Evolutionary conservation across 768 basidiomycete species (phyloP).

Genomic region (Macrolepiota fuliginosa): DNA sequence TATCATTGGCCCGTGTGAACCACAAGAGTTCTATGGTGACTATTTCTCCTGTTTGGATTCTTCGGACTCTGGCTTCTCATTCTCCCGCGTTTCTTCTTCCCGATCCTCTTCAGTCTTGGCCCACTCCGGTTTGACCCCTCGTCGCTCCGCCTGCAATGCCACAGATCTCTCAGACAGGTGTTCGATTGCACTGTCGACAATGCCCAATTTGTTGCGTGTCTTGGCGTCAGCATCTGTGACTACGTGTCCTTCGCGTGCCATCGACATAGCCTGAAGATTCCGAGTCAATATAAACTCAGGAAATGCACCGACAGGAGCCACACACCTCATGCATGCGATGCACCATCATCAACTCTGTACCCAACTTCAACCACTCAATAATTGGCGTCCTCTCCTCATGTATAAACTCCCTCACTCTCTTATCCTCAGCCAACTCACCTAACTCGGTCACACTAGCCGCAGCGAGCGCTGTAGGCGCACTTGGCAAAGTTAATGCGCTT

Average conservation of each 20-base stretch:
- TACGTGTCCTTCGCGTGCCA: constrained; percentile 6
- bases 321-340: constrained; percentile 23
- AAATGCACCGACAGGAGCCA: neutral
- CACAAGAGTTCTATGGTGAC: no score
- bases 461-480: constrained; percentile 21
- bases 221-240: neutral
- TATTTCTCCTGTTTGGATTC: neutral
- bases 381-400: constrained; percentile 31
- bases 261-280: constrained; percentile 15
- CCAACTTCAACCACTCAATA: constrained; percentile 34
- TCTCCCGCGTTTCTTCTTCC: neutral
- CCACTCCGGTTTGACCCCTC: constrained; percentile 14
- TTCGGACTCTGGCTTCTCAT: neutral
- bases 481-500: constrained; percentile 12
- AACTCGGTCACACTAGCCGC: constrained; percentile 11
- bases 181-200: constrained; percentile 7
- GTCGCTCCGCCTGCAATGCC: constrained; percentile 14
- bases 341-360: constrained; percentile 25
- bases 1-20: no score
- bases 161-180: constrained; percentile 15
- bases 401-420: constrained; percentile 39
- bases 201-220: neutral
- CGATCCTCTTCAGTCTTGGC: constrained; percentile 9
- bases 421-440: constrained; percentile 28
- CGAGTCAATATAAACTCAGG: neutral